Base-by-base conservation (phyloP, 345 rosid species). In the Gossypium herbaceum region DNA sequence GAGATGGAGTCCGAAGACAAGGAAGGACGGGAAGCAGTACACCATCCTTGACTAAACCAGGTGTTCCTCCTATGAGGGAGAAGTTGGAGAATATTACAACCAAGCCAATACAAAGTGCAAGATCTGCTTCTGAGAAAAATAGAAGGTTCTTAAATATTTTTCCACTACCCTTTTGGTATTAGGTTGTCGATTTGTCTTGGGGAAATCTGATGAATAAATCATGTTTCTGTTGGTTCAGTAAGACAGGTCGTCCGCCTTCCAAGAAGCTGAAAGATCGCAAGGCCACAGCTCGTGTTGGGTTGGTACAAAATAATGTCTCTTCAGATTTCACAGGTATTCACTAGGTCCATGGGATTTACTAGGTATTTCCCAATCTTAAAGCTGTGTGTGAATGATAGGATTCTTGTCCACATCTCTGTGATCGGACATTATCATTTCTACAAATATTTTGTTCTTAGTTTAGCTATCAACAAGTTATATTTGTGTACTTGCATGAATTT, bases 251-350 rank as follows among this genome's bases (percentile, higher is more conserved):
- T 68, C 96, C 97, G 60, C 97, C 96, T 70, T 80, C 86, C 29
- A 90, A 85, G 81, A 95, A 91, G 85, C 76, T 89, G 79, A 93
- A 91, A 79, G 98, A 90, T 79, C 87, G 90, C 78, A 95, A 90
- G 79, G 86, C 86, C 61, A 66, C 85, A 64, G 66, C 84, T 52
- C 91, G 90, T 58, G 78, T 84, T 71, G 93, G 86, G 75, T 76
- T 82, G 72, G 75, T 82, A 72, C 77, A 80, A 3, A 86, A 80
- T 71, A 77, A 76, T 52, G 82, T 84, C 73, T 82, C 94, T 73
- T 77, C 86, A 56, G 97, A 88, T 78, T 83, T 82, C 58, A 79
- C 90, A 63, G 98, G 98, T 95, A 85, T 3, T 61, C 51, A 20
- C 57, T 47, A 10, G 55, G 45, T 24, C 11, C 24, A 45, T 20